Conservation (phyloP, 257 asterid species). For the Solanum sitiens region DNA sequence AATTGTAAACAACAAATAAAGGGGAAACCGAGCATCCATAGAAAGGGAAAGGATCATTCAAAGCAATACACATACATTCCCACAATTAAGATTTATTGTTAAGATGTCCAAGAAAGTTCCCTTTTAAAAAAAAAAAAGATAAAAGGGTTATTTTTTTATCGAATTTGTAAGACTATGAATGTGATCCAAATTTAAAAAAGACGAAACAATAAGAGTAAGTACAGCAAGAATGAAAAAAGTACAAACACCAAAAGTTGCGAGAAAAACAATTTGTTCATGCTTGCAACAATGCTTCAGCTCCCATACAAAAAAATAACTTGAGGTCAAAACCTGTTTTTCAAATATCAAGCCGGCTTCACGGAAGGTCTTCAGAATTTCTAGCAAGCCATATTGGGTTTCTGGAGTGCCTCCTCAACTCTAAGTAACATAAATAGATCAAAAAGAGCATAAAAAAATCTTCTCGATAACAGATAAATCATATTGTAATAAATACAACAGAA, state of each 20-base stretch:
- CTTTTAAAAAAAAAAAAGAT: no score
- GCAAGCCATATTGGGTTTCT: constrained; percentile 86
- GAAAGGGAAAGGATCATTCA: not conserved
- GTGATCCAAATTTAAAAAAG: no score
- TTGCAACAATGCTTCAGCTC: no score
- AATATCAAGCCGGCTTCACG: constrained; percentile 89
- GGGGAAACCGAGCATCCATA: not conserved
- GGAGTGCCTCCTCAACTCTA: constrained; percentile 97
- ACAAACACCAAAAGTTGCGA: no score
- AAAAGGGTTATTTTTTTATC: no score
- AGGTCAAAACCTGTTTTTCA: constrained; percentile 71
- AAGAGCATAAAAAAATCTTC: not conserved
- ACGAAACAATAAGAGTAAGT: no score
- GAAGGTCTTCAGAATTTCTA: constrained; percentile 96
- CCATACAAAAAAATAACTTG: constrained; percentile 37
- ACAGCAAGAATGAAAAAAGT: no score
- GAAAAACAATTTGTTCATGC: no score
- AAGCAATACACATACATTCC: not conserved
- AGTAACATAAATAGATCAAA: constrained; percentile 2
- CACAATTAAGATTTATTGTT: not conserved
- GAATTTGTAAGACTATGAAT: no score
- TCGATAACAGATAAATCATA: no score
- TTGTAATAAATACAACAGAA: no score
- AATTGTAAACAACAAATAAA: not conserved
- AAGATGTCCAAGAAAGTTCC: no score